A percentile compares a stretch with the other conserved stretches of the same genome.
Conservation (phyloP, 306 rosid genomes). For the Aeschynomene evenia region DNA sequence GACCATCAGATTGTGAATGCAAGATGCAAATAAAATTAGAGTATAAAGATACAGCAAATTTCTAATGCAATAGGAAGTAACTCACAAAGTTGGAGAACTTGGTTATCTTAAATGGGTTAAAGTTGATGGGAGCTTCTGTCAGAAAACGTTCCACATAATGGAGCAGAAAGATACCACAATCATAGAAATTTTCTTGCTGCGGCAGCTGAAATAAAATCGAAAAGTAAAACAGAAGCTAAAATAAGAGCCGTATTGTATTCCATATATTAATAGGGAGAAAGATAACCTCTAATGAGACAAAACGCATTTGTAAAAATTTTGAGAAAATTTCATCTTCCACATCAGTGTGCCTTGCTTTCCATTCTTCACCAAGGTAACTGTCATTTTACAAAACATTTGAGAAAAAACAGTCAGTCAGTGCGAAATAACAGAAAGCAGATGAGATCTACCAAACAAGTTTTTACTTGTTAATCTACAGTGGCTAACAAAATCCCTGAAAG, state of each 20-base stretch:
- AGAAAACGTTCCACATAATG: constrained; percentile 75
- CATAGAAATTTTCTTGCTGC: constrained; percentile 75
- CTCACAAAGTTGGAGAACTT: constrained; percentile 66
- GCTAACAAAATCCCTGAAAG: constrained; percentile 4
- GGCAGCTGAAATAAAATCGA: constrained; percentile 55
- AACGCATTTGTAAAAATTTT: constrained; percentile 51
- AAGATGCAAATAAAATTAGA: constrained; percentile 15
- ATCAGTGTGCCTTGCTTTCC: constrained; percentile 60
- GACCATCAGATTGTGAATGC: neutral
- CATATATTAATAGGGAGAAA: constrained; percentile 3
- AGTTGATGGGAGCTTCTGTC: constrained; percentile 58
- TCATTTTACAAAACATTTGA: constrained; percentile 20
- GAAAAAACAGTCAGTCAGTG: constrained; percentile 13
- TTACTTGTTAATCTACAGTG: constrained; percentile 8
- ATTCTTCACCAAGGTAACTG: constrained; percentile 76
- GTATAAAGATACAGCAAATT: neutral
- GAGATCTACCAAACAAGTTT: constrained; percentile 11
- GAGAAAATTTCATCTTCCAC: constrained; percentile 47
- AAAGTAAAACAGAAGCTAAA: constrained; percentile 13
- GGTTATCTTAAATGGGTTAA: constrained; percentile 53
- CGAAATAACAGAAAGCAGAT: constrained; percentile 11
- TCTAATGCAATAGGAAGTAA: constrained; percentile 26
- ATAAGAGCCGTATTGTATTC: constrained; percentile 2
- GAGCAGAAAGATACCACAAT: constrained; percentile 86
- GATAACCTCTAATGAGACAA: constrained; percentile 57